Evolutionary conservation across 2,329 filamentous ascomycete genomes (phyloP).

Genomic region (Arthrobotrys conoides): DNA sequence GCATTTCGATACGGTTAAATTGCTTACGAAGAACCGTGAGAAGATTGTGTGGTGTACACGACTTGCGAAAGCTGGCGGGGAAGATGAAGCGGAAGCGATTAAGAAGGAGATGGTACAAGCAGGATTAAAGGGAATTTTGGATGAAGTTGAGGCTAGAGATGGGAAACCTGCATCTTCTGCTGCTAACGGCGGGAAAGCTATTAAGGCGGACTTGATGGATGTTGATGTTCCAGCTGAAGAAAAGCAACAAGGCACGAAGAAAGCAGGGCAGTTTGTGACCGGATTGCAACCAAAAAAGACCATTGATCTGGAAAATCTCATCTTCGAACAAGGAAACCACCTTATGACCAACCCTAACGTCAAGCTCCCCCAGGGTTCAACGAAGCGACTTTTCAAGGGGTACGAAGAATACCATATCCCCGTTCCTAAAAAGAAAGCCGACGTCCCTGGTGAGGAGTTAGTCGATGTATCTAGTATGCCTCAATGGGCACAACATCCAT

Average conservation of each 20-base stretch:
- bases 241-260: slow-evolving; percentile 72
- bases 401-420: slow-evolving; percentile 99
- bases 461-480: slow-evolving; percentile 90
- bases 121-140: slow-evolving; percentile 86
- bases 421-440: slow-evolving; percentile 86
- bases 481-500: slow-evolving; percentile 89
- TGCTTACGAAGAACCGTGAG: slow-evolving; percentile 90
- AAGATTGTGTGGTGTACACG: slow-evolving; percentile 96
- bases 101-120: slow-evolving; percentile 93
- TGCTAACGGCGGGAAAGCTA: slow-evolving; percentile 74
- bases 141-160: slow-evolving; percentile 84
- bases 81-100: slow-evolving; percentile 79
- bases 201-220: slow-evolving; percentile 88
- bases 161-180: slow-evolving; percentile 72
- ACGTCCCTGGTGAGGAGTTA: slow-evolving; percentile 80
- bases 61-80: slow-evolving; percentile 83
- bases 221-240: slow-evolving; percentile 78
- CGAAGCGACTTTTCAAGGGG: slow-evolving; percentile 94
- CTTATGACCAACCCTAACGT: slow-evolving; percentile 99
- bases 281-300: slow-evolving; percentile 87
- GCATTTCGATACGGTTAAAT: slow-evolving; percentile 90
- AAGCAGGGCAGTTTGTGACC: slow-evolving; percentile 73
- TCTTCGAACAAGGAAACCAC: slow-evolving; percentile 98
- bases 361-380: slow-evolving; percentile 91
- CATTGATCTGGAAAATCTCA: slow-evolving; percentile 94